Base-by-base conservation (phyloP, 2,329 filamentous ascomycete species). In the Zarea fungicola region DNA sequence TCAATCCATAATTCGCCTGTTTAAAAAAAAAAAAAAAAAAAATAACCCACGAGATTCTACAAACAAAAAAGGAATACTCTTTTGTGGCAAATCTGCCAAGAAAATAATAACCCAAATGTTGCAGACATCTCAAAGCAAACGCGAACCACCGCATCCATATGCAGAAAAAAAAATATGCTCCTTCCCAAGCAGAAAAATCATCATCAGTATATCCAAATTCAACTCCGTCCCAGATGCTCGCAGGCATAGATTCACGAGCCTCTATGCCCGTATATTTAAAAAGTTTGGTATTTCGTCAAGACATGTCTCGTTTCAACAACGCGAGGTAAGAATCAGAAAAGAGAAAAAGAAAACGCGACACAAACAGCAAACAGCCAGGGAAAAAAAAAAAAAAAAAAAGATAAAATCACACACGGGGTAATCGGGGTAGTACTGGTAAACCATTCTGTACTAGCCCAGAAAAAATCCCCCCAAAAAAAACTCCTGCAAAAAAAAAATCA, bases 251-350 rank as follows among this genome's bases (percentile, higher is more conserved):
- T 26, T 14, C 26, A n/a, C 34, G 43, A 23, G 19, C 40, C 28
- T 25, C 25, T 23, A 35, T 48, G 36, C 29, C 28, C 10, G 28
- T 19, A 35, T 48, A 31, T 41, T 37, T 34, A 19, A 39, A 42
- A 49, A 37, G 11, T 39, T 26, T 49, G 29, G 36, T 10, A 19
- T 58, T 62, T 64, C 62, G 55, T 62, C 60, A 65, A 63, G 56
- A 62, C 59, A 62, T 56, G 55, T 64, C 55, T 61, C 58, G 55
- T 62, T 60, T 62, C 60, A 54, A 62, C 39, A 56, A 48, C 25
- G 39, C 23, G 44, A 51, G 28, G 9, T 18, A 22, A 26, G 29
- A 35, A 49, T 57, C 47, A 53, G 50, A 53, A 53, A 56, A 60
- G 61, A 56, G 56, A 52, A 54, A 58, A 39, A 35, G n/a, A n/a